Percentiles rank a stretch among this genome's conserved stretches.
Evolutionary conservation across 2,329 filamentous ascomycete genomes (phyloP).

Genomic region (Hymenoscyphus occultus): DNA sequence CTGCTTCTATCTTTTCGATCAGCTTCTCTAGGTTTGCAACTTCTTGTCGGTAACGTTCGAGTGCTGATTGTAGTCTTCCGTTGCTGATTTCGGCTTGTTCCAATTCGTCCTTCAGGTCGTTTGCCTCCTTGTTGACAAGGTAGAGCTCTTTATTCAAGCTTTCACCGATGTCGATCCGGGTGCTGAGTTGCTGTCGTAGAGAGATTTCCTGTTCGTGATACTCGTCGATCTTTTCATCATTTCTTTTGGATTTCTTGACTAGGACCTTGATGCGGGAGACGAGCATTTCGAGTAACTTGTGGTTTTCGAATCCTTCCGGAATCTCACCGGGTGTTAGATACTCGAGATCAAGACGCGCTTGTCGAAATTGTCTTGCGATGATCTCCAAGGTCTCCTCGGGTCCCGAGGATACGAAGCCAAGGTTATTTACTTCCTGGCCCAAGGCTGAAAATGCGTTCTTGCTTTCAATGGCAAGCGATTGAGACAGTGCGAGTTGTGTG

Average conservation of each 20-base stretch:
- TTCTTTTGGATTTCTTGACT: conserved; percentile 45
- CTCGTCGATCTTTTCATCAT: conserved; percentile 56
- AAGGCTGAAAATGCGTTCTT: conserved; percentile 51
- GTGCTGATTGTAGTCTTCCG: conserved; percentile 49
- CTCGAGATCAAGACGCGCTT: conserved; percentile 59
- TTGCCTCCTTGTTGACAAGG: conserved; percentile 19
- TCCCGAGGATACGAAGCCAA: conserved; percentile 53
- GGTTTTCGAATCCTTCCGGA: conserved; percentile 45
- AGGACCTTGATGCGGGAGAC: conserved; percentile 50
- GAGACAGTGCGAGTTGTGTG: conserved; percentile 34
- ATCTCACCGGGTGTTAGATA: conserved; percentile 59
- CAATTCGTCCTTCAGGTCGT: conserved; percentile 26
- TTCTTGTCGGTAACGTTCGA: conserved; percentile 53
- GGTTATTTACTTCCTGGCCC: conserved; percentile 43
- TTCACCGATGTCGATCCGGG: conserved; percentile 52
- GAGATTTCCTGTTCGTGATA: conserved; percentile 55
- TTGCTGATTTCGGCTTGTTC: conserved; percentile 44
- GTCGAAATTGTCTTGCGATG: conserved; percentile 50
- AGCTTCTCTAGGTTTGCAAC: conserved; percentile 52
- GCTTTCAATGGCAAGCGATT: conserved; percentile 31
- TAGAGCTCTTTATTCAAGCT: conserved; percentile 44
- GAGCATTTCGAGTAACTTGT: conserved; percentile 54
- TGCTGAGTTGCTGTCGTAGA: conserved; percentile 54
- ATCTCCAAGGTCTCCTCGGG: conserved; percentile 40
- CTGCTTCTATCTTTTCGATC: conserved; percentile 47